A percentile compares a stretch with the other conserved stretches of the same genome.
phyloP scores from a whole-genome alignment of 2,329 filamentous ascomycete species.

The Colletotrichum lindemuthianum region DNA sequence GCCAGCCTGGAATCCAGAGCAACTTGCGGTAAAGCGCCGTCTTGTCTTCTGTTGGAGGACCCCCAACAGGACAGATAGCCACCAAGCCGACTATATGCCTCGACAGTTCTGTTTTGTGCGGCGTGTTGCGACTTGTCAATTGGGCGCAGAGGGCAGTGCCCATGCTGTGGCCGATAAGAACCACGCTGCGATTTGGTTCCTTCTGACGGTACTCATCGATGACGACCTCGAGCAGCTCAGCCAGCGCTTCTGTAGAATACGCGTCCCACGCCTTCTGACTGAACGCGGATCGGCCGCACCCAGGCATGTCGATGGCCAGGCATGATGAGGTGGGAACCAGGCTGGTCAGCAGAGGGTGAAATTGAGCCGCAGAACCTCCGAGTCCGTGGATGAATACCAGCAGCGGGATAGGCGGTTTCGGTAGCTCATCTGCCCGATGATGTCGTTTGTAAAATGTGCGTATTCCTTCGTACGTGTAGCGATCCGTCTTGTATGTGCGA shows the following conservation, averaged over 20 bases:
- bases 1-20: conserved; percentile 73
- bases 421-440: conserved; percentile 83
- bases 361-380: conserved; percentile 92
- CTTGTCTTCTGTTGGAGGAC: conserved; percentile 64
- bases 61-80: conserved; percentile 81
- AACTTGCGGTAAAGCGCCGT: conserved; percentile 63
- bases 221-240: conserved; percentile 77
- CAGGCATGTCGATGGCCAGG: conserved; percentile 88
- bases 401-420: conserved; percentile 77
- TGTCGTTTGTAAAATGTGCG: conserved; percentile 87
- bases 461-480: conserved; percentile 77
- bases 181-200: conserved; percentile 73
- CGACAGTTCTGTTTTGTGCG: conserved; percentile 62
- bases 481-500: conserved; percentile 76
- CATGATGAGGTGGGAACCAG: conserved; percentile 86
- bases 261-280: conserved; percentile 76
- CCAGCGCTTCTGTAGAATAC: conserved; percentile 80
- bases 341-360: conserved; percentile 82
- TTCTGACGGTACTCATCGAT: conserved; percentile 79
- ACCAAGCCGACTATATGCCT: conserved; percentile 79
- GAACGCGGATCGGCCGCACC: conserved; percentile 85
- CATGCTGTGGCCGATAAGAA: conserved; percentile 90
- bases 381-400: conserved; percentile 93
- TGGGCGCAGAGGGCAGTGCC: conserved; percentile 82
- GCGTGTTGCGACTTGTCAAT: conserved; percentile 64